Evolutionary conservation across 2,329 filamentous ascomycete genomes (phyloP), one percentile per base, ranked within the genome.

Genomic region (Verticillium dahliae): DNA sequence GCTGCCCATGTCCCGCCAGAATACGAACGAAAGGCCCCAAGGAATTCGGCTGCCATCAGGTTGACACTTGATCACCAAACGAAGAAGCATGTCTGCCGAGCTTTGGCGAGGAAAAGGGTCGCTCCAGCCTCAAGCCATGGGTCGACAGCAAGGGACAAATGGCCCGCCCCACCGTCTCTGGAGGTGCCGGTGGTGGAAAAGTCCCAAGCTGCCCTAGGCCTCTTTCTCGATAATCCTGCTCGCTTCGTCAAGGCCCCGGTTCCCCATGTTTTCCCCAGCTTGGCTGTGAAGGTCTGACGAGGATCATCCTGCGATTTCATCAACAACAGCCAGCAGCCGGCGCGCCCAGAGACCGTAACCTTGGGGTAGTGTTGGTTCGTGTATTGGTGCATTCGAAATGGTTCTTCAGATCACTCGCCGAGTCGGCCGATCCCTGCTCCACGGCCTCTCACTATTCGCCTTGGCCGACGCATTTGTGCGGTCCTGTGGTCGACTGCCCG

Each of bases 231-330:
- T 1, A 27, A 4, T 33, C 22, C 27, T 31, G 14, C 27, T 27
- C 41, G 27, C 33, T 56, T 31, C 33, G 22, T 39, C 1, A 27
- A 60, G n/a, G 31, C 39, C 58, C 61, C 45, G 58, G 18, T 63
- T 64, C 57, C 63, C 63, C 61, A 57, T 61, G n/a, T 61, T 64
- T 60, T 45, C 45, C 18, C 37, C 41, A 22, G n/a, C 50, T 37
- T 22, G 52, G n/a, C 18, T 18, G 18, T 18, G 10, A 52, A 10
- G n/a, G 45, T 10, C n/a, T n/a, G 39, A 41, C 39, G 39, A 41
- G 13, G 39, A 41, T 10, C 10, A 27, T 9, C 45, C 45, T 52
- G 45, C 22, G 6, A 11, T 52, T 22, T 22, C 45, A 22, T 45
- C 3, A n/a, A 22, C 27, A 5, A 31, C 3, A 27, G 18, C 7